Conservation (phyloP, 768 basidiomycete genomes). For the Suillus hirtellus region DNA sequence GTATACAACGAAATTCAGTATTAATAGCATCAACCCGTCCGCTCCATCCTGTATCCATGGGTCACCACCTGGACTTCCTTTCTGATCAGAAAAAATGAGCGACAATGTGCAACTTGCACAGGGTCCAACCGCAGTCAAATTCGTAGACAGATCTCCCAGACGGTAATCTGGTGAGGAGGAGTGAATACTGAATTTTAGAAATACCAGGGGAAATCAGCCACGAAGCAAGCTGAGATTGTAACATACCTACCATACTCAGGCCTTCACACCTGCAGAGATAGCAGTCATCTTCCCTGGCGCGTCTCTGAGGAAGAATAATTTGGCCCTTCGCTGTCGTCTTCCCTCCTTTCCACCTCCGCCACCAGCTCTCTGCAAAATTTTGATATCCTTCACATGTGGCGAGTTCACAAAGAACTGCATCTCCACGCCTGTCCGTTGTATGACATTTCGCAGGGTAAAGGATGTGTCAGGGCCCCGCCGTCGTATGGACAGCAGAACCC, state of each 20-base stretch:
- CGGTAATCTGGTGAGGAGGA: not conserved
- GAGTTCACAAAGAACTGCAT: constrained; percentile 87
- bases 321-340: constrained; percentile 71
- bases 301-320: constrained; percentile 80
- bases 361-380: constrained; percentile 65
- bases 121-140: not conserved
- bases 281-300: constrained; percentile 84
- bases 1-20: constrained; percentile 5
- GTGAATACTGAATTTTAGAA: not conserved
- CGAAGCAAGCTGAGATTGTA: not conserved
- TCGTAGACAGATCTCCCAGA: not conserved
- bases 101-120: not conserved
- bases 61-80: not conserved
- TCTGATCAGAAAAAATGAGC: not conserved
- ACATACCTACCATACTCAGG: constrained; percentile 5
- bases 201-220: not conserved
- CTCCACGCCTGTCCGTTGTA: constrained; percentile 91
- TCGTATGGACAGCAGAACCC: constrained; percentile 82
- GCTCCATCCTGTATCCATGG: not conserved
- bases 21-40: not conserved
- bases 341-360: constrained; percentile 41
- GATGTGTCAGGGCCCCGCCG: constrained; percentile 84
- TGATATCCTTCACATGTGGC: constrained; percentile 86
- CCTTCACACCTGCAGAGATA: constrained; percentile 51
- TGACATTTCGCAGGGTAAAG: constrained; percentile 87